Evolutionary conservation across 2,329 filamentous ascomycete species (phyloP), one percentile per base, ranked within the genome.

Genomic region (Colletotrichum sp.): DNA sequence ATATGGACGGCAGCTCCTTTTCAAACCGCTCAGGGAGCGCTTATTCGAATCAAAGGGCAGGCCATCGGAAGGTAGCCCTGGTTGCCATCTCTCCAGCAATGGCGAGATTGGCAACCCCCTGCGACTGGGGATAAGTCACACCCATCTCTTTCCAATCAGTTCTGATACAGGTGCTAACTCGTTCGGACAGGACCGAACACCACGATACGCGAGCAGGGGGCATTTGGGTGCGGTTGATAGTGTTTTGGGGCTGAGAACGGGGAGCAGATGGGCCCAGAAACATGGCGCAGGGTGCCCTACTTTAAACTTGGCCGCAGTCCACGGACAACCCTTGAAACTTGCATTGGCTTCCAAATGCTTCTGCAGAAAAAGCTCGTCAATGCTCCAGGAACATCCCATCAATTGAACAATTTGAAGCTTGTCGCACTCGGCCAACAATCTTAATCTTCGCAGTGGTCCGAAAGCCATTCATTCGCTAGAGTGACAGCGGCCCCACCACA

Each of bases 81-180:
- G 89, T 84, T 87, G 87, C 84, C 83, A 82, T 86, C 84, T 82
- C 84, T 83, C 86, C 88, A 87, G 89, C 80, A 87, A 90, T 87
- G 88, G 87, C 84, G 84, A 81, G 86, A 85, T 84, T 52, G 85
- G 83, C 84, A 84, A 84, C 89, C 89, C 88, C 85, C 85, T 78
- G 77, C 71, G 68, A 71, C 77, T 83, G 86, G 85, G 87, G 89
- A 90, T 90, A 90, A 90, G 89, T 90, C 78, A 79, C 75, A 59
- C 70, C 75, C 72, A 22, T 59, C 64, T 75, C 39, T 26, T 65
- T 24, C 44, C 36, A 26, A 26, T 5, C 6, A 7, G 9, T 44
- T 13, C 73, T 66, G 16, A 75, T 65, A 52, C 12, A 62, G 67
- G 55, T 79, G 80, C 82, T 84, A 78, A 84, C 79, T 78, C 30